Conservation (phyloP, 257 asterid genomes). For the Salvia hispanica region DNA sequence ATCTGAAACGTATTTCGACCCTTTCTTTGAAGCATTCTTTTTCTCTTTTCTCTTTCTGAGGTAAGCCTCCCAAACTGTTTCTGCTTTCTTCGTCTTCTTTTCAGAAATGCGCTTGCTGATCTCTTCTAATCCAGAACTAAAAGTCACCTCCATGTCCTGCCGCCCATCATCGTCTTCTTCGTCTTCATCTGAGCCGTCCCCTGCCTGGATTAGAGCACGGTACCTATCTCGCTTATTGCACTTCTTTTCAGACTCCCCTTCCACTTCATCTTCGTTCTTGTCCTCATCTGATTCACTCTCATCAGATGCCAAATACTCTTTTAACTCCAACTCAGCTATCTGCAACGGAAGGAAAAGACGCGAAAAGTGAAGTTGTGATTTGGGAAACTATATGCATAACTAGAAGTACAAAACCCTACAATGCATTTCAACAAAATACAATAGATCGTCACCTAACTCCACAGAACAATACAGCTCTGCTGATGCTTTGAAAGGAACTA, state of each 20-base stretch:
- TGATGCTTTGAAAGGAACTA: slow-evolving; percentile 12
- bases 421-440: slow-evolving; percentile 8
- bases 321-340: slow-evolving; percentile 75
- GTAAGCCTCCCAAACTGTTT: slow-evolving; percentile 81
- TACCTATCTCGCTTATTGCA: slow-evolving; percentile 58
- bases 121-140: slow-evolving; percentile 81
- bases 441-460: slow-evolving; percentile 1
- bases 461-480: slow-evolving; percentile 5
- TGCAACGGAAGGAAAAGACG: slow-evolving; percentile 36
- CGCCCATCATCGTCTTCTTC: slow-evolving; percentile 53
- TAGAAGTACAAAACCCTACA: background rate
- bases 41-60: slow-evolving; percentile 73
- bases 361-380: slow-evolving; percentile 16
- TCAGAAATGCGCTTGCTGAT: slow-evolving; percentile 77
- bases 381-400: background rate
- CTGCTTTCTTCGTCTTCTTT: slow-evolving; percentile 72
- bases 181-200: slow-evolving; percentile 64
- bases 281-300: slow-evolving; percentile 73
- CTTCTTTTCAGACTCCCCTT: slow-evolving; percentile 48
- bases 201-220: slow-evolving; percentile 68
- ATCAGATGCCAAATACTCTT: slow-evolving; percentile 82
- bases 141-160: slow-evolving; percentile 90
- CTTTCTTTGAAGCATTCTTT: slow-evolving; percentile 60
- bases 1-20: slow-evolving; percentile 68
- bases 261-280: slow-evolving; percentile 42